Evolutionary conservation across 352 stramenopile genomes (phyloP).

Genomic region (Phytopythium delawarense): DNA sequence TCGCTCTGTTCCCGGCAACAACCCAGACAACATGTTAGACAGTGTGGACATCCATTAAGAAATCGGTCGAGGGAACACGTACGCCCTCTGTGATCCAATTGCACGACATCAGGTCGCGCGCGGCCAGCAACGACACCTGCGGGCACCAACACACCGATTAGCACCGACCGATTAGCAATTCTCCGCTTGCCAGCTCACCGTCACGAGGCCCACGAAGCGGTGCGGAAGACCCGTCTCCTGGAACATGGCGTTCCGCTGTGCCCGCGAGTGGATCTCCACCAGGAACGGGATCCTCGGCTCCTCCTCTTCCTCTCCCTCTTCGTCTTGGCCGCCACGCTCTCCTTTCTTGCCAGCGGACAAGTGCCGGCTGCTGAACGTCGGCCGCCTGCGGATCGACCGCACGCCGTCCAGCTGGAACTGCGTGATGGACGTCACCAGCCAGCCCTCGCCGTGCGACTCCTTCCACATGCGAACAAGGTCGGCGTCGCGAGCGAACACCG

Average conservation of each 20-base stretch:
- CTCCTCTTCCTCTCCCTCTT: constrained; percentile 34
- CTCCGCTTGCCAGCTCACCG: constrained; percentile 14
- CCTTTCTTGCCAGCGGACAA: neutral
- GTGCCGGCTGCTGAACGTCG: constrained; percentile 1
- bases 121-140: constrained; percentile 64
- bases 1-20: constrained; percentile 33
- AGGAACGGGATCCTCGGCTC: constrained; percentile 46
- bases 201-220: constrained; percentile 67
- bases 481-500: constrained; percentile 46
- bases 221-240: constrained; percentile 68
- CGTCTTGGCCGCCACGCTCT: constrained; percentile 16
- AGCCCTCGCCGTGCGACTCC: constrained; percentile 60
- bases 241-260: constrained; percentile 78
- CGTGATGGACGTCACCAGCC: constrained; percentile 79
- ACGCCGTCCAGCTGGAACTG: constrained; percentile 73
- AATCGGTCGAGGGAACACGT: constrained; percentile 1
- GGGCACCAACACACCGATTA: neutral
- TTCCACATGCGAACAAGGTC: constrained; percentile 75
- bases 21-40: neutral
- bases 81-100: constrained; percentile 62
- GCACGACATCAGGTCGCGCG: constrained; percentile 64
- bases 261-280: constrained; percentile 62
- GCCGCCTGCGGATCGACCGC: constrained; percentile 38
- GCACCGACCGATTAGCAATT: neutral
- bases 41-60: neutral